Evolutionary conservation across 768 basidiomycete species (phyloP), one percentile per base, ranked within the genome.

Genomic region (Pleurotus djamor): DNA sequence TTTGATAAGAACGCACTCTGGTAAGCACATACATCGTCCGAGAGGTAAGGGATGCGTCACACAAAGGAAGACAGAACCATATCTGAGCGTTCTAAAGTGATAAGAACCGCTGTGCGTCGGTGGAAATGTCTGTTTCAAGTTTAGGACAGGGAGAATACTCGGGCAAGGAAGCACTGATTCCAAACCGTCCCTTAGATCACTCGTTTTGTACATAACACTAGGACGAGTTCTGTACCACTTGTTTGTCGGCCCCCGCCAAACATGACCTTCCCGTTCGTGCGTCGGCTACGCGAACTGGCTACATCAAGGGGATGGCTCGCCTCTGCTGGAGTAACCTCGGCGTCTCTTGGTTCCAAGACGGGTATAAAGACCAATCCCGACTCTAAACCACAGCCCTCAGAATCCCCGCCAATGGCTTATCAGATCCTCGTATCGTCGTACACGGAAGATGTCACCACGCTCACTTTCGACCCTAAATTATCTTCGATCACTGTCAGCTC

Each of bases 371-470:
- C n/a, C 17, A 45, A 14, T 21, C n/a, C 2, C 9, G 3, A 12
- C 5, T 44, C 35, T 41, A 10, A 10, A 41, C 38, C 54, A 38
- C 36, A 38, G 32, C 28, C 54, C 12, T 14, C 14, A 5, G 36
- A 28, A 17, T 43, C n/a, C 28, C 52, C 35, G 37, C 16, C 41
- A 41, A 79, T 78, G 72, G 67, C 65, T 52, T 68, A 75, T 67
- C 72, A 66, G 55, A 89, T 91, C 64, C 71, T 88, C 35, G 85
- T 83, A 28, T 83, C 79, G 51, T 86, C 89, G n/a, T 87, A 86
- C 70, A 81, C 87, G 21, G 75, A 84, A 66, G 76, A 80, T 38
- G 79, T 94, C 61, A 77, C 80, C 41, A 86, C 88, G 1, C 75
- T 92, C 56, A 67, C 71, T 16, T 93, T 94, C 65, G 83, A 91